Evolutionary conservation across 495 filamentous ascomycete species (phyloP).

Genomic region (Aspergillus ostianus): DNA sequence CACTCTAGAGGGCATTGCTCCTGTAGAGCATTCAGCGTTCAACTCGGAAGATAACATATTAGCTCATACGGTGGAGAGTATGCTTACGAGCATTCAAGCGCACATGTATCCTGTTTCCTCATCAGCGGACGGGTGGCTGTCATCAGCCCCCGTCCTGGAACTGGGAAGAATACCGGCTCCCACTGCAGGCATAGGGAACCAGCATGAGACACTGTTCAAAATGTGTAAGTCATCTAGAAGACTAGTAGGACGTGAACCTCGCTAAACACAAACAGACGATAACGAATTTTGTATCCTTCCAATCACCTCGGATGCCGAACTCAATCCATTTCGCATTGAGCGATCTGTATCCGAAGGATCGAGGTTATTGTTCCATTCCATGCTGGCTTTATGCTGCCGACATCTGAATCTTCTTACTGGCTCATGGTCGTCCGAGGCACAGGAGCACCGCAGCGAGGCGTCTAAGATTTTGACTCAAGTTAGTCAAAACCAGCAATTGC

Average conservation of each 20-base stretch:
- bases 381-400: slow-evolving; percentile 21
- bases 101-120: not conserved
- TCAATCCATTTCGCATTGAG: slow-evolving; percentile 19
- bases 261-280: slow-evolving; percentile 10
- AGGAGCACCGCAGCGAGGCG: slow-evolving; percentile 14
- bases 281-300: slow-evolving; percentile 20
- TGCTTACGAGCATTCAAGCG: not conserved
- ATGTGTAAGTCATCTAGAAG: slow-evolving; percentile 3
- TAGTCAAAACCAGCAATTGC: slow-evolving; percentile 1
- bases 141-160: not conserved
- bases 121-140: not conserved
- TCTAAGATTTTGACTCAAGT: slow-evolving; percentile 17
- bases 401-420: slow-evolving; percentile 12
- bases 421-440: slow-evolving; percentile 7
- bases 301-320: slow-evolving; percentile 11
- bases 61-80: not conserved
- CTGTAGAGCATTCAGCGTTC: no score
- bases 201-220: slow-evolving; percentile 8
- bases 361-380: slow-evolving; percentile 16
- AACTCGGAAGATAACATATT: not conserved
- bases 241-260: no score
- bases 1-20: no score
- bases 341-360: slow-evolving; percentile 9
- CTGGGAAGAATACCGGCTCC: not conserved
- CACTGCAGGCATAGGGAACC: not conserved